Evolutionary conservation across 805 yeast species (phyloP).

Genomic region (Myxozyma neotropica): DNA sequence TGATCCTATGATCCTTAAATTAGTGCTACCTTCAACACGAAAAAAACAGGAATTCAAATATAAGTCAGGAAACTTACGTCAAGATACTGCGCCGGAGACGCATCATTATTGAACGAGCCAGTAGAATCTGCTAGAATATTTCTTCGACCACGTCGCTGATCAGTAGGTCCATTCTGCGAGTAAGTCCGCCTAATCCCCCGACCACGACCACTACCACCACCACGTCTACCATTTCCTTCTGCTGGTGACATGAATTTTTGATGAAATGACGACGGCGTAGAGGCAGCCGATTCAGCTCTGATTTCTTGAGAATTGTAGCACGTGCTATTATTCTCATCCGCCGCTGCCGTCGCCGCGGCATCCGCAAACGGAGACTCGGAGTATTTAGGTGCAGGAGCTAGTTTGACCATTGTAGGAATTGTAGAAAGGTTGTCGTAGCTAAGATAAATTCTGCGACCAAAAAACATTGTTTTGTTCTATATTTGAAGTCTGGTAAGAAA

Average conservation of each 20-base stretch:
- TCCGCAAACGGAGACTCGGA: conserved; percentile 8
- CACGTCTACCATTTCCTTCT: not conserved
- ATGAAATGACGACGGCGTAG: not conserved
- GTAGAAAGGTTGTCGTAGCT: conserved; percentile 25
- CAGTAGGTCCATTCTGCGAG: not conserved
- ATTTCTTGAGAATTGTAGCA: not conserved
- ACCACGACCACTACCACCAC: not conserved
- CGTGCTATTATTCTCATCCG: not conserved
- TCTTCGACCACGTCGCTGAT: not conserved
- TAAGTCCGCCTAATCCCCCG: not conserved
- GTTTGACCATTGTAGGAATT: conserved; percentile 25
- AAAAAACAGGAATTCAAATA: not conserved
- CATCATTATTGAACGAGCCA: not conserved
- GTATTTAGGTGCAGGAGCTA: conserved; percentile 33
- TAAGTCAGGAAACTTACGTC: not conserved
- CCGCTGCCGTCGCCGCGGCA: not conserved
- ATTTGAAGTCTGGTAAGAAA: too few species aligned
- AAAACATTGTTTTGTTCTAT: conserved; percentile 28
- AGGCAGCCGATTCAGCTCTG: not conserved
- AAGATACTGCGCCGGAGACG: not conserved
- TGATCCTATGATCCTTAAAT: not conserved
- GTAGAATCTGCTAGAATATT: conserved; percentile 4
- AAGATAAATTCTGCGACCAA: conserved; percentile 28
- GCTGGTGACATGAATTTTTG: not conserved
- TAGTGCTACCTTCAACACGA: not conserved